These are phyloP conservation scores for Fusarium sp. DNA, from an alignment of 2,329 filamentous ascomycete species.

Conservation along the genomic window DNA sequence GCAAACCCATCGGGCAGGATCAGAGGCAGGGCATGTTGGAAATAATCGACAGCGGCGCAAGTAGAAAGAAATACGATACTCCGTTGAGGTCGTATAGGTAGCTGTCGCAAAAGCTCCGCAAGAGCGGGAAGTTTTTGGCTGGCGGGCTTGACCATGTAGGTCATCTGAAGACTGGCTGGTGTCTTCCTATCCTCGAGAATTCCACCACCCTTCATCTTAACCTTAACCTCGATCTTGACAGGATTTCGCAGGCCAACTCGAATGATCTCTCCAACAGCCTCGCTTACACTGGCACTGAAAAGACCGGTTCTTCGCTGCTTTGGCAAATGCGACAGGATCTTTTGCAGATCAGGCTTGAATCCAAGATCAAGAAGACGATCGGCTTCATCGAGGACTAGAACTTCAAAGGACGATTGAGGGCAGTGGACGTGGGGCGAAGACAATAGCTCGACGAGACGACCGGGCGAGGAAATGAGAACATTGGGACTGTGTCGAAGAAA, in stretches of 20 bases:
- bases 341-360: constrained; percentile 91
- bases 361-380: constrained; percentile 93
- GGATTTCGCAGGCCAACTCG: constrained; percentile 92
- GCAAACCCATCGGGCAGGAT: constrained; percentile 76
- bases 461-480: constrained; percentile 89
- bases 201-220: constrained; percentile 78
- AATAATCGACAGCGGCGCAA: constrained; percentile 95
- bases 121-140: constrained; percentile 84
- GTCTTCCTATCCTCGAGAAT: constrained; percentile 84
- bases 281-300: constrained; percentile 95
- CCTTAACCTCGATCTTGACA: constrained; percentile 93
- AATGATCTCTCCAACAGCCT: constrained; percentile 93
- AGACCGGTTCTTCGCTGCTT: constrained; percentile 94
- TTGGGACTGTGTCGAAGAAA: constrained; percentile 91
- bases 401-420: constrained; percentile 88
- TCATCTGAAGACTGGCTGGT: constrained; percentile 92
- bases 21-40: constrained; percentile 80
- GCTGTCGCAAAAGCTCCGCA: constrained; percentile 73
- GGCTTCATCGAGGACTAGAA: constrained; percentile 93
- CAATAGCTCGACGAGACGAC: constrained; percentile 87
- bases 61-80: constrained; percentile 94
- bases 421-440: constrained; percentile 89
- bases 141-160: constrained; percentile 80
- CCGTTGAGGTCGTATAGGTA: constrained; percentile 82
- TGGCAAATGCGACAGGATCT: constrained; percentile 83